These are phyloP conservation scores for Graphilbum fragrans DNA, from an alignment of 2,329 filamentous ascomycete genomes.

Conservation along the genomic window DNA sequence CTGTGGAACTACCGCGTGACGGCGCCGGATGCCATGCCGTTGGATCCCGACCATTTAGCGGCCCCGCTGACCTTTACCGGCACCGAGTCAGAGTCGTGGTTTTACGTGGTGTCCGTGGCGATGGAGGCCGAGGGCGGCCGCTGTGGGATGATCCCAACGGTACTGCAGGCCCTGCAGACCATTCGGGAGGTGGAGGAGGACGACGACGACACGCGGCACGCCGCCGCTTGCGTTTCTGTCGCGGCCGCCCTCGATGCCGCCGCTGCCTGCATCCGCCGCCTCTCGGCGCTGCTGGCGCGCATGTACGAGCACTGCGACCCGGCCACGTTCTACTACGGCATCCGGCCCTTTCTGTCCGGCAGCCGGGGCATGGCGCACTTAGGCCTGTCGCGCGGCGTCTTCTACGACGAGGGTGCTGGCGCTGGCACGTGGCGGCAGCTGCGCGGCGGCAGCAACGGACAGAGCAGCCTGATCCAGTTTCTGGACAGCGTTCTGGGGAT, in stretches of 20 bases:
- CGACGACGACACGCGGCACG: constrained; percentile 26
- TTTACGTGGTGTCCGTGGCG: constrained; percentile 76
- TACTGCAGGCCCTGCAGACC: constrained; percentile 65
- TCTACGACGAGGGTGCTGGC: constrained; percentile 66
- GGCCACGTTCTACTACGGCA: constrained; percentile 76
- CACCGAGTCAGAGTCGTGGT: constrained; percentile 87
- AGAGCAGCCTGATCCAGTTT: constrained; percentile 86
- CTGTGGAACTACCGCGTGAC: constrained; percentile 72
- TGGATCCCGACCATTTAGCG: constrained; percentile 55
- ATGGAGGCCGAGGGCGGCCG: constrained; percentile 73
- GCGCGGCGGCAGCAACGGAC: constrained; percentile 85
- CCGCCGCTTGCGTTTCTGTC: constrained; percentile 17
- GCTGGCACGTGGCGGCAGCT: constrained; percentile 60
- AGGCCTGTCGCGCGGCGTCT: constrained; percentile 70
- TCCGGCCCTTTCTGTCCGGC: constrained; percentile 79
- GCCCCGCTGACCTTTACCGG: constrained; percentile 78
- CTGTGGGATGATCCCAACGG: constrained; percentile 51
- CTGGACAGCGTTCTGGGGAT: constrained; percentile 80
- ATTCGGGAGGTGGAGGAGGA: constrained; percentile 47
- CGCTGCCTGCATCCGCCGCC: constrained; percentile 52
- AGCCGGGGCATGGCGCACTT: constrained; percentile 86
- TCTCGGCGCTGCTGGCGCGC: constrained; percentile 55
- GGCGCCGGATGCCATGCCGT: constrained; percentile 20
- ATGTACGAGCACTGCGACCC: constrained; percentile 90
- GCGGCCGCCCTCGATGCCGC: constrained; percentile 47